These are phyloP conservation scores for Ceratocystis cubensis DNA, from an alignment of 2,329 filamentous ascomycete genomes.

Conservation along the genomic window DNA sequence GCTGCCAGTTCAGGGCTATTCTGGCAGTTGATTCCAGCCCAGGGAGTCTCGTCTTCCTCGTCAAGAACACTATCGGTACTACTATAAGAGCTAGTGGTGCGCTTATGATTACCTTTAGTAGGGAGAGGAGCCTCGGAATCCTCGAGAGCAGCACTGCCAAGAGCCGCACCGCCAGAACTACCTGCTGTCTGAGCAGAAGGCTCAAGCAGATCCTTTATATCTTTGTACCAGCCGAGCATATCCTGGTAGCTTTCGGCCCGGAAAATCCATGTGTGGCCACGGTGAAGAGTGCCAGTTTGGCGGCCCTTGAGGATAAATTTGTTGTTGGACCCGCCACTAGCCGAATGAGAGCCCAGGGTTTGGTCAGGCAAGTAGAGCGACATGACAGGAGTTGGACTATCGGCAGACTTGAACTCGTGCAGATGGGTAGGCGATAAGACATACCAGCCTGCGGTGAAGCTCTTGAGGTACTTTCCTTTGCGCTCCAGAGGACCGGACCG, in stretches of 20 bases:
- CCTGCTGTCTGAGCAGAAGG: slow-evolving; percentile 1
- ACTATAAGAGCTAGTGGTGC: slow-evolving; percentile 28
- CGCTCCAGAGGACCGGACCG: slow-evolving; percentile 83
- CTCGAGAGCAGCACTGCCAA: neutral
- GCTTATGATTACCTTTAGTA: neutral
- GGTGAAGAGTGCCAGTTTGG: slow-evolving; percentile 85
- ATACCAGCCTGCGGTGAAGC: slow-evolving; percentile 94
- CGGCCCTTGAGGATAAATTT: slow-evolving; percentile 97
- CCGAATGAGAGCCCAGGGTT: slow-evolving; percentile 85
- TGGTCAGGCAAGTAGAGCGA: slow-evolving; percentile 90
- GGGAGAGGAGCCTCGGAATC: neutral
- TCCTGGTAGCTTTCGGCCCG: slow-evolving; percentile 69
- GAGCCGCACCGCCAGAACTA: neutral
- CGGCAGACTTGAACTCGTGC: slow-evolving; percentile 97
- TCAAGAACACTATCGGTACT: slow-evolving; percentile 74
- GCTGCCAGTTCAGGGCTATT: neutral
- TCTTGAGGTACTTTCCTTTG: slow-evolving; percentile 98
- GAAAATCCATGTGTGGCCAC: slow-evolving; percentile 62
- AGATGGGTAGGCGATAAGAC: slow-evolving; percentile 92
- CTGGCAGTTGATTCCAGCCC: slow-evolving; percentile 8
- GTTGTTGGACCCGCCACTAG: slow-evolving; percentile 70
- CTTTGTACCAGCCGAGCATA: slow-evolving; percentile 94
- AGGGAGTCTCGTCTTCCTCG: slow-evolving; percentile 43
- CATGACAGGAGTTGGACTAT: slow-evolving; percentile 86
- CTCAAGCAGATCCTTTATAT: slow-evolving; percentile 80